Percentiles rank a stretch among this genome's conserved stretches.
Conservation (phyloP, 371 early-diverging fungal species). For the Zancudomyces culisetae region DNA sequence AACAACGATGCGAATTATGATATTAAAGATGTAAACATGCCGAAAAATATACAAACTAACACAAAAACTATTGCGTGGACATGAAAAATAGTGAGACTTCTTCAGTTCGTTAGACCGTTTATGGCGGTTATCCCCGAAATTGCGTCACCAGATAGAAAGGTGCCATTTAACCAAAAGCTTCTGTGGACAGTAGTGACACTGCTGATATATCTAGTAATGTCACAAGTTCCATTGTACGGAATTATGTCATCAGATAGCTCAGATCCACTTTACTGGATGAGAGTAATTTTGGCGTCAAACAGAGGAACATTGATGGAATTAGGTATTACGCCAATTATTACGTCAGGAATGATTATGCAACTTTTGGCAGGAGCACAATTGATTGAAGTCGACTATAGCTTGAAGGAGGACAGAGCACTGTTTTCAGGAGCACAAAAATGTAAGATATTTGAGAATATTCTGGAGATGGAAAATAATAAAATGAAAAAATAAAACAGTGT, state of each 20-base stretch:
- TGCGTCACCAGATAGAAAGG: slow-evolving; percentile 87
- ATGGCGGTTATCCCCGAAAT: slow-evolving; percentile 97
- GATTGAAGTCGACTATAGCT: slow-evolving; percentile 92
- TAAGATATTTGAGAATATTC: slow-evolving; percentile 10
- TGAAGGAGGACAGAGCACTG: slow-evolving; percentile 97
- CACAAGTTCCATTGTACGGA: slow-evolving; percentile 99
- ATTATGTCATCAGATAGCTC: slow-evolving; percentile 95
- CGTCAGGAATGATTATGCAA: slow-evolving; percentile 99
- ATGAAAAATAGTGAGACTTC: slow-evolving; percentile 62
- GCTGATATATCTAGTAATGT: slow-evolving; percentile 95
- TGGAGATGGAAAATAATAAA: slow-evolving; percentile 26
- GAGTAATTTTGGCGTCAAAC: slow-evolving; percentile 98
- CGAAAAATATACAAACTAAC: no score
- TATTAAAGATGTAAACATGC: no score
- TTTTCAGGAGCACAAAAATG: slow-evolving; percentile 95
- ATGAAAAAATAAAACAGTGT: no score
- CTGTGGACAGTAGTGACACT: slow-evolving; percentile 98
- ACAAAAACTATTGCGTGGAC: no score
- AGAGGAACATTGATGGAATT: slow-evolving; percentile 99
- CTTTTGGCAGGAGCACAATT: slow-evolving; percentile 89
- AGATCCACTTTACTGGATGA: slow-evolving; percentile 98
- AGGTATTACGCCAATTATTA: slow-evolving; percentile 98
- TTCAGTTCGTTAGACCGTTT: slow-evolving; percentile 96
- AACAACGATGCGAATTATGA: no score
- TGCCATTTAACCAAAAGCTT: slow-evolving; percentile 94